Evolutionary conservation across 2,329 filamentous ascomycete genomes (phyloP).

Genomic region (Hypoxylon sp.): DNA sequence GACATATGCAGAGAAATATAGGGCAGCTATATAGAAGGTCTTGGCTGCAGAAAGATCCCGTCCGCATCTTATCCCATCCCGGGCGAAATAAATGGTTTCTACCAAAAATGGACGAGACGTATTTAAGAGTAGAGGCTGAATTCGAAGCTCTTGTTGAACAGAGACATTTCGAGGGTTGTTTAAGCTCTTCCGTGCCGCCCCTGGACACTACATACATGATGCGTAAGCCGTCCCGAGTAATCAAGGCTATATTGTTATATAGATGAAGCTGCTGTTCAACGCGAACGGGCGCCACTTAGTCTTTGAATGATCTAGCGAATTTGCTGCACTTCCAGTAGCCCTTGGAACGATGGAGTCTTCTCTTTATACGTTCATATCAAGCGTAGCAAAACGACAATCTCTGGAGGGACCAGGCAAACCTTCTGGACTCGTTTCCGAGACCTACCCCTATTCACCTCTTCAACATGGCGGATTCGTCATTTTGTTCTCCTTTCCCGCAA

Average conservation of each 20-base stretch:
- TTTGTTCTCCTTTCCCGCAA: slow-evolving; percentile 46
- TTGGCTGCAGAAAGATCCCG: slow-evolving; percentile 42
- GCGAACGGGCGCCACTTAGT: slow-evolving; percentile 16
- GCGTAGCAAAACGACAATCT: slow-evolving; percentile 31
- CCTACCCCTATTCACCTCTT: slow-evolving; percentile 44
- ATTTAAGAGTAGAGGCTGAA: slow-evolving; percentile 44
- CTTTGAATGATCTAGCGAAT: slow-evolving; percentile 11
- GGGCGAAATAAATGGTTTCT: slow-evolving; percentile 23
- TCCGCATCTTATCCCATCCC: slow-evolving; percentile 18
- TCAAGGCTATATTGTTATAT: slow-evolving; percentile 36
- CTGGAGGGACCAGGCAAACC: slow-evolving; percentile 33
- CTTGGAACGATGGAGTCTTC: slow-evolving; percentile 40
- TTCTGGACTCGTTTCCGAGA: slow-evolving; percentile 27
- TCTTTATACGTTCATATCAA: slow-evolving; percentile 34
- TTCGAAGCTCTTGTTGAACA: slow-evolving; percentile 22
- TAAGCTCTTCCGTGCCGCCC: slow-evolving; percentile 11
- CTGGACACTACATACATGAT: slow-evolving; percentile 12
- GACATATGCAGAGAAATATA: slow-evolving; percentile 14
- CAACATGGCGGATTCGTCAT: slow-evolving; percentile 46
- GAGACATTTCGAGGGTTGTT: slow-evolving; percentile 9
- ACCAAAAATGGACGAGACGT: slow-evolving; percentile 30
- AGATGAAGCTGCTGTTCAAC: slow-evolving; percentile 33
- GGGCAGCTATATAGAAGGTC: slow-evolving; percentile 27
- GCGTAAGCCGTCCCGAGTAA: slow-evolving; percentile 23
- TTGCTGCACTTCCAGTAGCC: slow-evolving; percentile 12